These are phyloP conservation scores for Vaccinium darrowii DNA, from an alignment of 148 eudicot genomes.

Conservation along the genomic window DNA sequence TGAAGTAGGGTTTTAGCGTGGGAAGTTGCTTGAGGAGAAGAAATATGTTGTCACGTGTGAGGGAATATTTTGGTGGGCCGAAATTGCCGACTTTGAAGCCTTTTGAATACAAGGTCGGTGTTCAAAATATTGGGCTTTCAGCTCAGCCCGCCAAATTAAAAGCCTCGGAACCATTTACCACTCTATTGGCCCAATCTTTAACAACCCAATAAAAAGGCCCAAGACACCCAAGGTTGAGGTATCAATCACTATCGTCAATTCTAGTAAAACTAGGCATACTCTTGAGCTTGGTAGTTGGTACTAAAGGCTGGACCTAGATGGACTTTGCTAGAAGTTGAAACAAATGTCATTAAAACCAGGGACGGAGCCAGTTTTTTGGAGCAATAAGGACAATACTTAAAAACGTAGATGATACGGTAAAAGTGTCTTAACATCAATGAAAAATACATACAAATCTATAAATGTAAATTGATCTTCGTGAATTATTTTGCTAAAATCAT, in stretches of 20 bases:
- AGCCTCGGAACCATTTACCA: neutral
- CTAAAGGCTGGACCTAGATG: no score
- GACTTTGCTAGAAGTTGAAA: no score
- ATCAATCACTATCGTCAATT: neutral
- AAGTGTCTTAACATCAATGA: no score
- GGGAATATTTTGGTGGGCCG: neutral
- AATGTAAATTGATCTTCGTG: no score
- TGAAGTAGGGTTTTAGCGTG: constrained; percentile 17
- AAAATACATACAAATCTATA: no score
- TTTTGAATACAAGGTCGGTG: neutral
- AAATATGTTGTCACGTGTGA: neutral
- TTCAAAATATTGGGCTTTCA: neutral
- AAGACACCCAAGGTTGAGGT: neutral
- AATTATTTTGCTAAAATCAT: no score
- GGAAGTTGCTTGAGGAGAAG: neutral
- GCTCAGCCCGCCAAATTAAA: neutral
- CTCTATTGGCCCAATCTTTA: neutral
- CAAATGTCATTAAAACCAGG: no score
- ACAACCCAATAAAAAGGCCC: neutral
- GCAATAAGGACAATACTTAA: no score
- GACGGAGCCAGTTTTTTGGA: no score
- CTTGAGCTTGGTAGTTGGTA: no score
- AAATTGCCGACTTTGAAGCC: neutral
- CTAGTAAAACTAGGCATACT: no score
- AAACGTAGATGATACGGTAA: no score